Conservation (phyloP, 768 basidiomycete species). For the Mycena galericulata region DNA sequence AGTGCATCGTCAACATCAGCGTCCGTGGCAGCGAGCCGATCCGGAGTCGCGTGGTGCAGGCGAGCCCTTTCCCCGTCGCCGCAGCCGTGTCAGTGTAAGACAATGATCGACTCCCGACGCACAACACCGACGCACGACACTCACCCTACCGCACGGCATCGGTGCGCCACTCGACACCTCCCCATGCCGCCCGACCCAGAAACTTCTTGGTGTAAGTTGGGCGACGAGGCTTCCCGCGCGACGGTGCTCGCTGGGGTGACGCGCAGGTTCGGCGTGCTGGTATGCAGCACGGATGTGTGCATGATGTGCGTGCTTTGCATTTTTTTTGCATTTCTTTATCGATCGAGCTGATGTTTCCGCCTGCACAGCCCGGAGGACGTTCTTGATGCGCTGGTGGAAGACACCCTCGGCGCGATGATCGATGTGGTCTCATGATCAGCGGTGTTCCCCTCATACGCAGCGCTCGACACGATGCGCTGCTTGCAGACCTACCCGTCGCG, state of each 20-base stretch:
- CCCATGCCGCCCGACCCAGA: too few species aligned
- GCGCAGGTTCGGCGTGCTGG: conserved; percentile 52
- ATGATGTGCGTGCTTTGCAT: conserved; percentile 46
- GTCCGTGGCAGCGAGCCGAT: too few species aligned
- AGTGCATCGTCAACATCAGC: too few species aligned
- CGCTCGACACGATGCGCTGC: conserved; percentile 61
- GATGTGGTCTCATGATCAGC: conserved; percentile 60
- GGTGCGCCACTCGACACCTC: too few species aligned
- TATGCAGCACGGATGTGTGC: conserved; percentile 54
- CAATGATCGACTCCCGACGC: too few species aligned
- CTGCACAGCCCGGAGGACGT: conserved; percentile 60
- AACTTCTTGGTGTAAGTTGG: conserved; percentile 44
- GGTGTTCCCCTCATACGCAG: conserved; percentile 62
- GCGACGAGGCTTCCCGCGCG: conserved; percentile 37
- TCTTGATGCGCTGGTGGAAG: conserved; percentile 49
- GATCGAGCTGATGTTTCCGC: background rate
- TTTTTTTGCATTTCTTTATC: background rate
- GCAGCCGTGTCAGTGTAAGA: too few species aligned
- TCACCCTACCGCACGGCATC: too few species aligned
- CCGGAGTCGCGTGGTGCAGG: too few species aligned
- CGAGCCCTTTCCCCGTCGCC: too few species aligned
- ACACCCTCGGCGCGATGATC: conserved; percentile 51
- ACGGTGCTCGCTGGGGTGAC: conserved; percentile 52
- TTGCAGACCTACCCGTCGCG: conserved; percentile 59
- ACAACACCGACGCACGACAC: too few species aligned